Percentiles rank a stretch among this genome's conserved stretches.
Evolutionary conservation across 176 grass and related monocot species (phyloP).

Genomic region (Oryza punctata): DNA sequence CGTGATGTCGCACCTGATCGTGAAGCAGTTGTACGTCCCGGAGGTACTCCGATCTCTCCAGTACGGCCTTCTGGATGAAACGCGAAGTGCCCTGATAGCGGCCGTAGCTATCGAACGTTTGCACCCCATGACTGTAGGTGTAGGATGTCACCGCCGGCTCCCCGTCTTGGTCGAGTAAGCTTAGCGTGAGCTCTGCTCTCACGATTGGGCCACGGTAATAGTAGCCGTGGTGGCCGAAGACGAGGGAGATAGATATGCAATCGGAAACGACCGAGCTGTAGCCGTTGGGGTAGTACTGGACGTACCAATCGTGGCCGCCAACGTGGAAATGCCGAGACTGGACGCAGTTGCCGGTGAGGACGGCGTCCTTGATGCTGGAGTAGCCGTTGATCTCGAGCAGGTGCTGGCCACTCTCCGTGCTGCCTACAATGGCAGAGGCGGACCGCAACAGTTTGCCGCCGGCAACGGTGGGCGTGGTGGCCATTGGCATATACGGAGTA

Average conservation of each 20-base stretch:
- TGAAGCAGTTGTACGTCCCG: not conserved
- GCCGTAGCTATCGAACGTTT: not conserved
- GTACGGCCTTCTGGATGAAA: not conserved
- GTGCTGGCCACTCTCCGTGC: not conserved
- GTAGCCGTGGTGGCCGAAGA: not conserved
- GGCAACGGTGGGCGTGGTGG: not conserved
- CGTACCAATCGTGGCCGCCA: not conserved
- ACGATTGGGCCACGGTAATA: not conserved
- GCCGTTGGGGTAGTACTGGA: not conserved
- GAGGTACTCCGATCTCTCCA: conserved; percentile 2
- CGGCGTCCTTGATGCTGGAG: not conserved
- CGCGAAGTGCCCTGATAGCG: too few relatives aligned
- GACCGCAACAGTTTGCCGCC: not conserved
- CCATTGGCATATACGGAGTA: not conserved
- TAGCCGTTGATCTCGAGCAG: not conserved
- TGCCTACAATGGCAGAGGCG: not conserved
- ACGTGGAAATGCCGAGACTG: not conserved
- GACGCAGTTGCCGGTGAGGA: fast-evolving
- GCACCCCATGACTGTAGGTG: not conserved
- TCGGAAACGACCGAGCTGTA: fast-evolving
- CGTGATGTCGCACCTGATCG: not conserved
- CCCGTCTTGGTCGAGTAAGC: not conserved
- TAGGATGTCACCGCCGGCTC: not conserved
- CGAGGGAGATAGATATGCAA: not conserved
- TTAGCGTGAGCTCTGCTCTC: not conserved